Percentiles rank a stretch among this genome's conserved stretches.
Evolutionary conservation across 805 yeast species (phyloP).

Genomic region (Candida morakotiae): DNA sequence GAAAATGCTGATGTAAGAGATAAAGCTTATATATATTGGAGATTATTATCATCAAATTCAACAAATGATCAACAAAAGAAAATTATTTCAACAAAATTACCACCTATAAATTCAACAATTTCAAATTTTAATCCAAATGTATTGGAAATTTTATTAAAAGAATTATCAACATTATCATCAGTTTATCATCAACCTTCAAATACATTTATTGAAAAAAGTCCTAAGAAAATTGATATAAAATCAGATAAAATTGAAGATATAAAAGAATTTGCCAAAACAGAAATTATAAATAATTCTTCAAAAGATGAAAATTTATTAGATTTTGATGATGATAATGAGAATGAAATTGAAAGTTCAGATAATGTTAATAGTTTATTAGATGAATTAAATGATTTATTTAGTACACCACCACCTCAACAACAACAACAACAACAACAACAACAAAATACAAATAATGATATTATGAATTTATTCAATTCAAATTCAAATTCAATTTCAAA

Average conservation of each 20-base stretch:
- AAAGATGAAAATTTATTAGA: slow-evolving; percentile 82
- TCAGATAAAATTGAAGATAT: slow-evolving; percentile 58
- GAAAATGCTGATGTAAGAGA: slow-evolving; percentile 78
- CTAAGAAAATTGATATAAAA: slow-evolving; percentile 22
- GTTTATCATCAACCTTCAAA: slow-evolving; percentile 83
- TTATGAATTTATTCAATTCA: slow-evolving; percentile 41
- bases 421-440: slow-evolving; percentile 9
- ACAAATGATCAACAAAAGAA: slow-evolving; percentile 41
- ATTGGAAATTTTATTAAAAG: slow-evolving; percentile 64
- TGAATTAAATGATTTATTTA: slow-evolving; percentile 72
- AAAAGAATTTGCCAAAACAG: slow-evolving; percentile 71
- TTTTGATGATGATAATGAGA: slow-evolving; percentile 45
- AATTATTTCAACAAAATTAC: slow-evolving; percentile 59
- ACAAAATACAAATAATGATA: slow-evolving; percentile 37
- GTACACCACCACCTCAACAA: slow-evolving; percentile 25
- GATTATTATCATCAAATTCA: slow-evolving; percentile 54
- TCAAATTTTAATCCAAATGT: slow-evolving; percentile 66
- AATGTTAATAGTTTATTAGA: slow-evolving; percentile 46
- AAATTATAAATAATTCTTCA: slow-evolving; percentile 51
- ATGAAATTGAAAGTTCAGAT: slow-evolving; percentile 10
- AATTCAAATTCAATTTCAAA: background rate
- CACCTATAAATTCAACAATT: slow-evolving; percentile 69
- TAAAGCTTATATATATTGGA: slow-evolving; percentile 76
- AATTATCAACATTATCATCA: slow-evolving; percentile 80
- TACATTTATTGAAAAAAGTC: slow-evolving; percentile 46